Percentiles rank a stretch among this genome's conserved stretches.
Conservation (phyloP, 2,329 filamentous ascomycete species). For the Epichloe gansuensis region DNA sequence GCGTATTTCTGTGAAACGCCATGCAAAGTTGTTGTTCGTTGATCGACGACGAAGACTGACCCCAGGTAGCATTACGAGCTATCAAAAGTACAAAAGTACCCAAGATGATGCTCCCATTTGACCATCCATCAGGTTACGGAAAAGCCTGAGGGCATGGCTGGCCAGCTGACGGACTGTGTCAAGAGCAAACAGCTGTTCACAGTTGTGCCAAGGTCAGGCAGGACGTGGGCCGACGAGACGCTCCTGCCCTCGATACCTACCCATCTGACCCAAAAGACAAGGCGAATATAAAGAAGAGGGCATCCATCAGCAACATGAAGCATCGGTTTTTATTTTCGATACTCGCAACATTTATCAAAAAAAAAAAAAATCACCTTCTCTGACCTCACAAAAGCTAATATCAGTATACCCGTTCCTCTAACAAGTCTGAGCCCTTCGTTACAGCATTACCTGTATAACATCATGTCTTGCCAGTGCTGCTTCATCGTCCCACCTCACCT, state of each 20-base stretch:
- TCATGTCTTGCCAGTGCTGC: slow-evolving; percentile 23
- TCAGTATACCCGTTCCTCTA: background rate
- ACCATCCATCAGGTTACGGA: background rate
- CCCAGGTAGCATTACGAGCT: background rate
- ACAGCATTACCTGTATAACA: background rate
- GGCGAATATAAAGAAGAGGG: background rate
- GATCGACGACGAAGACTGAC: background rate
- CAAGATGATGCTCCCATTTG: too few species aligned
- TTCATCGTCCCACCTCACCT: slow-evolving; percentile 35
- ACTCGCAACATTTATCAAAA: background rate
- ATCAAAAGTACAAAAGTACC: background rate
- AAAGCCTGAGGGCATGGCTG: background rate
- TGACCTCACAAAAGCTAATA: background rate
- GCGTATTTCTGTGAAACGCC: background rate
- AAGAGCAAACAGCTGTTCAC: background rate
- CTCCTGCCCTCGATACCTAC: background rate
- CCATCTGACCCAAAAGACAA: background rate
- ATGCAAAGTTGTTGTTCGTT: background rate
- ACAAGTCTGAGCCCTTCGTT: background rate
- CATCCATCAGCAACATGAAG: background rate
- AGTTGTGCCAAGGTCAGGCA: background rate
- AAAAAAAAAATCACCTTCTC: background rate
- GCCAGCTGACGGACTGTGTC: background rate
- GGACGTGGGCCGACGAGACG: background rate
- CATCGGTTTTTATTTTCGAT: background rate